phyloP scores from a whole-genome alignment of 352 stramenopile genomes.

The Elongisporangium prolatum region DNA sequence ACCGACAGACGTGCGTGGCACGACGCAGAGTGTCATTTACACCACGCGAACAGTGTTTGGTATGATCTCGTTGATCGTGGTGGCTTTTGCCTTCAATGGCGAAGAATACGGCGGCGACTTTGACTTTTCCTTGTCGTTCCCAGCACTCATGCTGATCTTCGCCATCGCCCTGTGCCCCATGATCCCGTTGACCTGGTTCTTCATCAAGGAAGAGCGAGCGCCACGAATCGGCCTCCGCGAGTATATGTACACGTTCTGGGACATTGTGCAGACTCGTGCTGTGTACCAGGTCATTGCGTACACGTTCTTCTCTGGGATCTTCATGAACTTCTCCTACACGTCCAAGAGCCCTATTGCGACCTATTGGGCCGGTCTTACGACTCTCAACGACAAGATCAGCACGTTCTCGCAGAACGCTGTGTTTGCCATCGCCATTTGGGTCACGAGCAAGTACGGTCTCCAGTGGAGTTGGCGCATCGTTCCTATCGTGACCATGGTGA shows the following conservation, averaged over 20 bases:
- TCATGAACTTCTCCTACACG: conserved; percentile 30
- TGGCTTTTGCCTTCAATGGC: conserved; percentile 43
- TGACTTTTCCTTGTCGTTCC: conserved; percentile 35
- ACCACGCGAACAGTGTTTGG: conserved; percentile 31
- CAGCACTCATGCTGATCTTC: conserved; percentile 38
- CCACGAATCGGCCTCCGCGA: conserved; percentile 28
- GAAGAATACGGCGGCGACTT: conserved; percentile 47
- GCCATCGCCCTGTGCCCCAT: conserved; percentile 21
- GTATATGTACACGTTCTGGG: conserved; percentile 45
- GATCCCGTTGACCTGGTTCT: conserved; percentile 35
- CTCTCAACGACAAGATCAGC: conserved; percentile 32
- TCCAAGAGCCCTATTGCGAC: conserved; percentile 34
- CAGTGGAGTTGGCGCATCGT: conserved; percentile 55
- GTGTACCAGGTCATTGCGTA: conserved; percentile 51
- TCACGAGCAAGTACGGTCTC: conserved; percentile 45
- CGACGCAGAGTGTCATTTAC: conserved; percentile 49
- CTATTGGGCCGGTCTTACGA: conserved; percentile 37
- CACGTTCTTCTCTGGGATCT: conserved; percentile 34
- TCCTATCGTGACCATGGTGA: conserved; percentile 23
- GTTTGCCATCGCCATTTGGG: conserved; percentile 33
- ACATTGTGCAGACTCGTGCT: conserved; percentile 37
- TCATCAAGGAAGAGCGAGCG: conserved; percentile 31
- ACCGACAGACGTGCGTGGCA: conserved; percentile 32
- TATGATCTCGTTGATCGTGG: conserved; percentile 30
- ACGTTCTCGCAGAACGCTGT: conserved; percentile 23